Percentiles rank a stretch among this genome's conserved stretches.
These are phyloP conservation scores for Curvularia spicifera DNA, from an alignment of 2,329 filamentous ascomycete genomes.

Conservation along the genomic window DNA sequence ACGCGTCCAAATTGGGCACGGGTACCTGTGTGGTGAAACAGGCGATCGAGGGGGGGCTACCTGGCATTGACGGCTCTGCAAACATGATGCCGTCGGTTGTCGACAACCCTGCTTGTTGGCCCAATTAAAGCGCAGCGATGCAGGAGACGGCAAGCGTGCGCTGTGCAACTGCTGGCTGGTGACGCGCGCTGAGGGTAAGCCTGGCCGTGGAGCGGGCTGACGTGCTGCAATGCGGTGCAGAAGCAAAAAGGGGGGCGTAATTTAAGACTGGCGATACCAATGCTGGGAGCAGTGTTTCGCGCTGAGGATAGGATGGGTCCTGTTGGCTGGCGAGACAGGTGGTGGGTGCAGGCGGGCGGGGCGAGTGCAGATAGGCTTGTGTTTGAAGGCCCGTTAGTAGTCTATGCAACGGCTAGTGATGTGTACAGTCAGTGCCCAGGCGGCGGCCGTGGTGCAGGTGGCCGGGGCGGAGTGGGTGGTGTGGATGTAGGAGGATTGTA, in stretches of 20 bases:
- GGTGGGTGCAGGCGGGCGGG: slow-evolving; percentile 27
- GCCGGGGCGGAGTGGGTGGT: slow-evolving; percentile 1
- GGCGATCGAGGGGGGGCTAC: slow-evolving; percentile 43
- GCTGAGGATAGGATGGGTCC: slow-evolving; percentile 26
- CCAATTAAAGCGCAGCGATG: slow-evolving; percentile 44
- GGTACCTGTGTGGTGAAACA: slow-evolving; percentile 39
- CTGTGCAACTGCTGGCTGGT: slow-evolving; percentile 28
- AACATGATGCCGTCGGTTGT: slow-evolving; percentile 49
- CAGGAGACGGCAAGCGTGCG: slow-evolving; percentile 28
- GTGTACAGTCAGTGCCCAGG: slow-evolving; percentile 2
- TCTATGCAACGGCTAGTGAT: slow-evolving; percentile 23
- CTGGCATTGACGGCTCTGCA: slow-evolving; percentile 52
- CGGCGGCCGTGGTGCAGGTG: slow-evolving; percentile 7
- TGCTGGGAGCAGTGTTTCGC: slow-evolving; percentile 33
- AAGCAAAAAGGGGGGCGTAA: slow-evolving; percentile 25
- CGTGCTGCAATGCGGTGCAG: slow-evolving; percentile 14
- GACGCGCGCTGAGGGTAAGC: slow-evolving; percentile 32
- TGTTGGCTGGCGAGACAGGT: slow-evolving; percentile 16
- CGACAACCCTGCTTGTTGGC: slow-evolving; percentile 38
- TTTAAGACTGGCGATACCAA: slow-evolving; percentile 44
- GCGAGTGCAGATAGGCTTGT: slow-evolving; percentile 19
- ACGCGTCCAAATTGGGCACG: slow-evolving; percentile 39
- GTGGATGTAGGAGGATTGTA: neutral
- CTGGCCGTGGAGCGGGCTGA: slow-evolving; percentile 20
- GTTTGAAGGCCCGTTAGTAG: slow-evolving; percentile 21